Evolutionary conservation across 2,329 filamentous ascomycete genomes (phyloP).

Genomic region (Colletotrichum chrysophilum): DNA sequence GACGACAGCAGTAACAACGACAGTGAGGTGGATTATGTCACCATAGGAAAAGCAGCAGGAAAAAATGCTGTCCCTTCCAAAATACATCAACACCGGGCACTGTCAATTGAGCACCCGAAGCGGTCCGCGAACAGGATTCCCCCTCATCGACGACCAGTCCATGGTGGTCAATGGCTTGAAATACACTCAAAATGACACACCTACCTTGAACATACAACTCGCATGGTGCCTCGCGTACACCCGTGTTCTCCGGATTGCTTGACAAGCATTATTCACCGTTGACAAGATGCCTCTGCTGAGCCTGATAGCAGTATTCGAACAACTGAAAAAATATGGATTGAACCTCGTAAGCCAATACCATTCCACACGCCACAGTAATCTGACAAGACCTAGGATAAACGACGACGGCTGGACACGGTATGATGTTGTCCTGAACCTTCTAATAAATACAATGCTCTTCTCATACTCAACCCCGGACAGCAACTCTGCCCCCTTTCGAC

Average conservation of each 20-base stretch:
- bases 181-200: not conserved
- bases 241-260: not conserved
- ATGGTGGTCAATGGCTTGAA: not conserved
- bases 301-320: not conserved
- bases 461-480: not conserved
- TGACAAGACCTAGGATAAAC: slow-evolving; percentile 7
- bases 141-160: not conserved
- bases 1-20: too few relatives aligned
- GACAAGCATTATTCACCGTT: not conserved
- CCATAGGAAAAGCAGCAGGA: not conserved
- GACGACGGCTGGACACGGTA: not conserved
- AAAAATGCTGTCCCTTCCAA: not conserved
- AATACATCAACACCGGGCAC: not conserved
- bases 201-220: not conserved
- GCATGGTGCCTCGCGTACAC: not conserved
- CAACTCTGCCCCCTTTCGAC: slow-evolving; percentile 6
- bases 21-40: not conserved
- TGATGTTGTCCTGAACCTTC: not conserved
- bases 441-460: slow-evolving; percentile 19
- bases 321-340: slow-evolving; percentile 5
- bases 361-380: slow-evolving; percentile 16
- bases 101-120: not conserved
- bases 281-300: not conserved
- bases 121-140: not conserved
- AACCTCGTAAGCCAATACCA: slow-evolving; percentile 13